Evolutionary conservation across 805 yeast genomes (phyloP).

Genomic region (Suhomyces canberraensis): DNA sequence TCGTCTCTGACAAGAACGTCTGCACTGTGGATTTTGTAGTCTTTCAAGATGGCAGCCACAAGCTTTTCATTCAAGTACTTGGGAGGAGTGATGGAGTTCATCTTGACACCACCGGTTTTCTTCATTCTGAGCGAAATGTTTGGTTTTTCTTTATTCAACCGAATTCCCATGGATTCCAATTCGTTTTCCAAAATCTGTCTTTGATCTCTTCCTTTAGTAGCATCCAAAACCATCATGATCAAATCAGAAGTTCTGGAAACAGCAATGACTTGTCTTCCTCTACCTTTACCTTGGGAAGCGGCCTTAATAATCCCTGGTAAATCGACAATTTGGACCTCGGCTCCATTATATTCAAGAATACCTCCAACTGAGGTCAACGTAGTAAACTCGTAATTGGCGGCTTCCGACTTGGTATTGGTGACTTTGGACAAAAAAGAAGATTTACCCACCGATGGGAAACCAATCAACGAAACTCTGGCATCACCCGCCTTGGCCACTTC

Average conservation of each 20-base stretch:
- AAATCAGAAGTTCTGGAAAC: constrained; percentile 94
- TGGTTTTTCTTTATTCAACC: constrained; percentile 80
- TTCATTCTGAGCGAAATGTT: constrained; percentile 71
- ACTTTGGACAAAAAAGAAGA: constrained; percentile 86
- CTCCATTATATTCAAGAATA: constrained; percentile 90
- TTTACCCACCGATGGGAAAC: constrained; percentile 97
- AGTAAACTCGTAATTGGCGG: constrained; percentile 93
- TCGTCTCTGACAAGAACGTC: constrained; percentile 90
- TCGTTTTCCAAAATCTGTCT: constrained; percentile 83
- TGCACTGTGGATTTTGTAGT: constrained; percentile 88
- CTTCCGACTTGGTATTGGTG: constrained; percentile 90
- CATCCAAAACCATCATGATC: constrained; percentile 90
- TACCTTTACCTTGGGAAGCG: constrained; percentile 94
- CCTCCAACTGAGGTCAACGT: constrained; percentile 97
- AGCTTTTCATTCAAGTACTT: constrained; percentile 77
- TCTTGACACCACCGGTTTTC: constrained; percentile 88
- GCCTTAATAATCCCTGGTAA: constrained; percentile 96
- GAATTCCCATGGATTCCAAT: constrained; percentile 88
- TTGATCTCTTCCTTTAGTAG: constrained; percentile 91
- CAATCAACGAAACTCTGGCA: constrained; percentile 92
- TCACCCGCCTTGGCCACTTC: constrained; percentile 96
- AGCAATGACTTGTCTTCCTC: constrained; percentile 95
- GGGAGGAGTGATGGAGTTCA: constrained; percentile 79
- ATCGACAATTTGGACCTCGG: constrained; percentile 96
- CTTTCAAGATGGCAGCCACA: constrained; percentile 72